Percentiles rank a stretch among this genome's conserved stretches.
phyloP scores from a whole-genome alignment of 2,329 filamentous ascomycete species.

The Paraphaeosphaeria sporulosa region DNA sequence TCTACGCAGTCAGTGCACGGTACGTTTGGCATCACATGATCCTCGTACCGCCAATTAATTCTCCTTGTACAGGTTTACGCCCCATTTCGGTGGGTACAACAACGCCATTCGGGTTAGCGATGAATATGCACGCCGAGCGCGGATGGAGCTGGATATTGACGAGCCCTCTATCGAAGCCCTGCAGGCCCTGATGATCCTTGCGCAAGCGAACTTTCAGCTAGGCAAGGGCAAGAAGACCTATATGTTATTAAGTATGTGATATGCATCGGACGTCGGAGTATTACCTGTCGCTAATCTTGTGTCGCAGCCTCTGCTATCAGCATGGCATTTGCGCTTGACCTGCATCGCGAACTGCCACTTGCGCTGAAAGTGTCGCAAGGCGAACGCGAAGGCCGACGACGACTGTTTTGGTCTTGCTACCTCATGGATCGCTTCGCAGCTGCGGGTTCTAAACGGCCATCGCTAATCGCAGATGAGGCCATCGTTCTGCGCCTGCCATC shows the following conservation, averaged over 20 bases:
- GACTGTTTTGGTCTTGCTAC: conserved; percentile 91
- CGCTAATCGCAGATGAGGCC: conserved; percentile 79
- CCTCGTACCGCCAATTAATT: conserved; percentile 44
- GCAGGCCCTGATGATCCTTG: conserved; percentile 77
- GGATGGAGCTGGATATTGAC: conserved; percentile 76
- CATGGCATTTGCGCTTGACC: conserved; percentile 82
- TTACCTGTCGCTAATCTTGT: conserved; percentile 26
- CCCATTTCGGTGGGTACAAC: conserved; percentile 71
- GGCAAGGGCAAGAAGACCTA: conserved; percentile 86
- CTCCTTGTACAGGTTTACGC: conserved; percentile 66
- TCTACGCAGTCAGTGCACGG: conserved; percentile 58
- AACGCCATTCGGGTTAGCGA: conserved; percentile 73
- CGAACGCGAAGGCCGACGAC: conserved; percentile 77
- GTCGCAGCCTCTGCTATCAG: conserved; percentile 73
- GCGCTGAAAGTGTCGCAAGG: conserved; percentile 68
- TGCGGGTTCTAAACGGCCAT: conserved; percentile 81
- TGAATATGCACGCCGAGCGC: conserved; percentile 74
- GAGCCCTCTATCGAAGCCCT: conserved; percentile 81
- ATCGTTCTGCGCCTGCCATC: conserved; percentile 78
- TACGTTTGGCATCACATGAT: conserved; percentile 45
- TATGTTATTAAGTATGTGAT: conserved; percentile 81
- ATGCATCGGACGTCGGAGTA: conserved; percentile 35
- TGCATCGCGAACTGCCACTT: conserved; percentile 77
- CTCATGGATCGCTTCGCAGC: conserved; percentile 84
- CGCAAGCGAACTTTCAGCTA: conserved; percentile 76